Evolutionary conservation across 2,329 filamentous ascomycete genomes (phyloP), one percentile per base, ranked within the genome.

Genomic region (Arthrobotrys musiformis): DNA sequence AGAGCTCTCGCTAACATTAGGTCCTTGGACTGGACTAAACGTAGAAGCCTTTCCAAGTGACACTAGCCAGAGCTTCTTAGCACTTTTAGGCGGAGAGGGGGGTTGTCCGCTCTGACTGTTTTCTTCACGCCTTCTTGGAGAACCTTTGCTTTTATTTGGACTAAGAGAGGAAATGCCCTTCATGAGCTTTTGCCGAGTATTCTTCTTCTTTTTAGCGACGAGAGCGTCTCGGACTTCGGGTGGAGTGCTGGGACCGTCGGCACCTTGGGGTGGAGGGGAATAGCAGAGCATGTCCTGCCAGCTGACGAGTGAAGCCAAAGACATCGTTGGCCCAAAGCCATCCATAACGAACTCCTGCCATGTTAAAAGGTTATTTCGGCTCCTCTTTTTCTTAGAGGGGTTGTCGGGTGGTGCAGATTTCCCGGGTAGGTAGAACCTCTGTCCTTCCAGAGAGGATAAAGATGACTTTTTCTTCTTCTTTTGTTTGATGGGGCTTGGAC

Each of bases 271-370:
- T n/a, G 70, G 62, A 28, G 64, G 72, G 22, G 72, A 76, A 30
- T 64, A 76, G 30, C 28, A 60, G 13, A 76, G 63, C 64, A 76
- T 70, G 40, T 76, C 72, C 44, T 76, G 44, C 72, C 72, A 76
- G 35, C 72, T 76, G 15, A 76, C 72, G 6, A 76, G 30, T 19
- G 72, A 76, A 11, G 72, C 63, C 40, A 76, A 50, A 11, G 72
- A 76, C 60, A 64, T 64, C 8, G 72, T 76, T 4, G 72, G 64
- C 28, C 64, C 64, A 17, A 76, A 76, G 7, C 64, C 64, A 9
- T 76, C 72, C 42, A 76, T 62, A 4, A 66, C 64, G 19, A 76
- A 76, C 19, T 76, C 72, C 22, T 76, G 72, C 72, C 72, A 76
- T 69, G 72, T 76, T 52, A 76, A 3, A 24, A 69, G 62, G 30